A percentile compares a stretch with the other conserved stretches of the same genome.
Conservation (phyloP, 1,284 basidiomycete species). For the Neonothopanus nambi region DNA sequence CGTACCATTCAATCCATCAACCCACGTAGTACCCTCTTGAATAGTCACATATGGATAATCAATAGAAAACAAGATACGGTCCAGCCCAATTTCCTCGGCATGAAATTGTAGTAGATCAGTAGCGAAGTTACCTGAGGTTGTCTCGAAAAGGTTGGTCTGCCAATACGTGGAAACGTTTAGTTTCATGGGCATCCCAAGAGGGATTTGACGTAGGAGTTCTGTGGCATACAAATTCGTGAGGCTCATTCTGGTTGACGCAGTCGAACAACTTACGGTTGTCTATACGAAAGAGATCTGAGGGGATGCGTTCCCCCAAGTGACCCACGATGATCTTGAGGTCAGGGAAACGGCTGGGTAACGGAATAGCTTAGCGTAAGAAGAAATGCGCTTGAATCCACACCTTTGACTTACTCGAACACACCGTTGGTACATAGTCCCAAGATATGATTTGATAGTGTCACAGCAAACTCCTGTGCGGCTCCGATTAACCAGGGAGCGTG, state of each 20-base stretch:
- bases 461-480: conserved; percentile 39
- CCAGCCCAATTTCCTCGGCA: conserved; percentile 38
- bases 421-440: conserved; percentile 41
- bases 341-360: conserved; percentile 38
- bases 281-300: conserved; percentile 41
- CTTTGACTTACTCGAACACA: conserved; percentile 34
- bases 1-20: conserved; percentile 25
- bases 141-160: conserved; percentile 42
- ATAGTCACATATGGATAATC: conserved; percentile 41
- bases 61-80: conserved; percentile 41
- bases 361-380: background rate
- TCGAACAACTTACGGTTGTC: conserved; percentile 32
- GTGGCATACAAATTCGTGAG: background rate
- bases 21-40: conserved; percentile 28
- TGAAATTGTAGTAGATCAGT: conserved; percentile 41
- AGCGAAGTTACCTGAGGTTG: conserved; percentile 45
- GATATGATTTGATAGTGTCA: conserved; percentile 39
- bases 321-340: conserved; percentile 40
- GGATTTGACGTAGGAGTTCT: conserved; percentile 29
- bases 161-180: conserved; percentile 40
- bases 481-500: conserved; percentile 36
- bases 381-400: background rate
- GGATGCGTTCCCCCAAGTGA: conserved; percentile 43
- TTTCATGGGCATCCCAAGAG: conserved; percentile 40
- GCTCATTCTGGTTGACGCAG: background rate